Evolutionary conservation across 371 early-diverging fungal genomes (phyloP), one percentile per base, ranked within the genome.

Genomic region (Mortierella sp.): DNA sequence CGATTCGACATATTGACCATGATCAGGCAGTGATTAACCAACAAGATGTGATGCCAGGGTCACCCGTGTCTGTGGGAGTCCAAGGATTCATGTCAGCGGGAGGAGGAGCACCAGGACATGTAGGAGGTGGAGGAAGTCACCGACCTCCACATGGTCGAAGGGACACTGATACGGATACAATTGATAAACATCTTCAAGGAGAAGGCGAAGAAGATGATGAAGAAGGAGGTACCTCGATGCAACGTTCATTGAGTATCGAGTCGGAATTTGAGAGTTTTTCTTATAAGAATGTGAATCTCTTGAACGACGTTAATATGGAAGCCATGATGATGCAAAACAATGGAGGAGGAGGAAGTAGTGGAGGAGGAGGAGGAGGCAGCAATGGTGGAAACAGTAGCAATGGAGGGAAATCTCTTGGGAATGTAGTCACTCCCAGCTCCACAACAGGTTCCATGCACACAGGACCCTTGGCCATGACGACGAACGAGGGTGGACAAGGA

Each of bases 181-280:
- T 51, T 23, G 43, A 19, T 15, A 66, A 64, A 45, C 60, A 61
- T 21, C 57, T 44, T 26, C 61, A 63, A 18, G 50, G 23, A 14
- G 44, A 46, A 23, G 28, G 15, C 11, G 62, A 52, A 19, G 25
- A 55, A 9, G 28, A 28, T 9, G 30, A 21, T 47, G 15, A 58
- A 28, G 57, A 55, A 16, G 57, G 46, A 4, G 63, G 66, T 3
- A 60, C 61, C 16, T 57, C 52, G 30, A 79, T 68, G 68, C 72
- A 79, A 16, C 68, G 80, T 19, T 73, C 80, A 25, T 26, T 71
- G 48, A 73, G 82, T 58, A 68, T 86, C 51, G 86, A 88, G 62
- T 67, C 84, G 7, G 80, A 81, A 44, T 87, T 89, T 57, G 86
- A 87, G 45, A 86, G 85, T 25, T 89, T 89, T 62, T 85, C 86